These are phyloP conservation scores for Camellia oleifera DNA, from an alignment of 179 eudicot genomes.

Conservation along the genomic window DNA sequence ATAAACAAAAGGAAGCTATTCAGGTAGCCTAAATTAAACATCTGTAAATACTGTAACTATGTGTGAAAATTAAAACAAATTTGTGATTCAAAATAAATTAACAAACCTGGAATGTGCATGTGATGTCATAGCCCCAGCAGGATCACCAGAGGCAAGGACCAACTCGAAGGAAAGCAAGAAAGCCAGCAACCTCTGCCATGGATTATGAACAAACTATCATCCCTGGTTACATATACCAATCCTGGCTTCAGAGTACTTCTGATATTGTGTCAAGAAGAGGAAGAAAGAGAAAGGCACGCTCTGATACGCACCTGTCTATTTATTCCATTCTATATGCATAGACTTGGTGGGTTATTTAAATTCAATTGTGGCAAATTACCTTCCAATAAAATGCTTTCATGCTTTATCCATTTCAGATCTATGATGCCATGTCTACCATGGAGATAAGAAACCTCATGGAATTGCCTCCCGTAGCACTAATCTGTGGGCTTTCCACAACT, in stretches of 20 bases:
- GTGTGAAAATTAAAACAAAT: background rate
- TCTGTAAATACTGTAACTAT: background rate
- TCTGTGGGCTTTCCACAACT: constrained; percentile 42
- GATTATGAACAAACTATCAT: constrained; percentile 79
- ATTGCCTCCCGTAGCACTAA: constrained; percentile 67
- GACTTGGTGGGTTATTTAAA: background rate
- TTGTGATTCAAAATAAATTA: constrained; percentile 1
- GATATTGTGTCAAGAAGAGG: constrained; percentile 57
- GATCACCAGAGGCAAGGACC: constrained; percentile 33
- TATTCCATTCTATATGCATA: background rate
- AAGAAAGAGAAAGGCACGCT: constrained; percentile 54
- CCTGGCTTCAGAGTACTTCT: constrained; percentile 77
- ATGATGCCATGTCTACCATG: constrained; percentile 31
- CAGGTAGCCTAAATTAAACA: constrained; percentile 35
- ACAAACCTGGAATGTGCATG: constrained; percentile 13
- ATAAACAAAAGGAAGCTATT: constrained; percentile 35
- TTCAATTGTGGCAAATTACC: background rate
- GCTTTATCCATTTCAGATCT: constrained; percentile 20
- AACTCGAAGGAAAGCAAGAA: constrained; percentile 54
- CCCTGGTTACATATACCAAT: constrained; percentile 75
- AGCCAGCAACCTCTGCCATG: constrained; percentile 39
- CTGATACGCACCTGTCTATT: background rate
- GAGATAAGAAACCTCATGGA: constrained; percentile 62
- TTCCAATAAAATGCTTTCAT: background rate
- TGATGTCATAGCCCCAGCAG: constrained; percentile 25